These are phyloP conservation scores for Kwoniella shivajii DNA, from an alignment of 1,284 basidiomycete species.

Conservation along the genomic window DNA sequence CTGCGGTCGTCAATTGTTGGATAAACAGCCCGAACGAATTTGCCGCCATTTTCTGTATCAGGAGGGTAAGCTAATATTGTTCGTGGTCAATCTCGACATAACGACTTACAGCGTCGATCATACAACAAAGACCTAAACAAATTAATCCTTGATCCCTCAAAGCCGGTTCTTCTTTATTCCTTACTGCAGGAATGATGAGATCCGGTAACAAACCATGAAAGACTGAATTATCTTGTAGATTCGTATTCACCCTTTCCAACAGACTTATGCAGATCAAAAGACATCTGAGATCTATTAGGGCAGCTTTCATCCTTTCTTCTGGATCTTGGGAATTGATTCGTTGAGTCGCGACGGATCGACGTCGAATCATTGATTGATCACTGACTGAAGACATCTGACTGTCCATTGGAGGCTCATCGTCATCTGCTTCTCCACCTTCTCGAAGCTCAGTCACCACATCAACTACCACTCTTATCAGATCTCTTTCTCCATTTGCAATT, in stretches of 20 bases:
- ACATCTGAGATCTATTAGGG: constrained; percentile 77
- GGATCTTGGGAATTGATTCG: constrained; percentile 31
- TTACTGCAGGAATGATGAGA: constrained; percentile 86
- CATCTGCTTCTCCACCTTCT: constrained; percentile 57
- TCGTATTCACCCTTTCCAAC: constrained; percentile 88
- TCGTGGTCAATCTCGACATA: background rate
- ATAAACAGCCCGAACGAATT: constrained; percentile 88
- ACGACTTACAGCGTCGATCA: constrained; percentile 69
- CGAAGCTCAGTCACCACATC: constrained; percentile 88
- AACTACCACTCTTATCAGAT: constrained; percentile 90
- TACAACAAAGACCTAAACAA: constrained; percentile 83
- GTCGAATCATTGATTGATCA: constrained; percentile 18
- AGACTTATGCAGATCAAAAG: constrained; percentile 86
- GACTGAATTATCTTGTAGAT: constrained; percentile 90
- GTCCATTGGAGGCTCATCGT: constrained; percentile 42
- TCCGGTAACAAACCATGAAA: constrained; percentile 87
- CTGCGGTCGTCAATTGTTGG: constrained; percentile 75
- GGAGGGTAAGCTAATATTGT: background rate
- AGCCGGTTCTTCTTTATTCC: constrained; percentile 73
- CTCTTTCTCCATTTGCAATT: constrained; percentile 81
- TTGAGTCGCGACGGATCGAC: constrained; percentile 16
- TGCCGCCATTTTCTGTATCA: constrained; percentile 74
- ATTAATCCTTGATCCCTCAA: constrained; percentile 85
- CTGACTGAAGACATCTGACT: constrained; percentile 25
- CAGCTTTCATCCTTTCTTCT: constrained; percentile 55